A percentile compares a stretch with the other conserved stretches of the same genome.
phyloP scores from a whole-genome alignment of 1,139 yeast genomes.

The Blastobotrys ciferrii region DNA sequence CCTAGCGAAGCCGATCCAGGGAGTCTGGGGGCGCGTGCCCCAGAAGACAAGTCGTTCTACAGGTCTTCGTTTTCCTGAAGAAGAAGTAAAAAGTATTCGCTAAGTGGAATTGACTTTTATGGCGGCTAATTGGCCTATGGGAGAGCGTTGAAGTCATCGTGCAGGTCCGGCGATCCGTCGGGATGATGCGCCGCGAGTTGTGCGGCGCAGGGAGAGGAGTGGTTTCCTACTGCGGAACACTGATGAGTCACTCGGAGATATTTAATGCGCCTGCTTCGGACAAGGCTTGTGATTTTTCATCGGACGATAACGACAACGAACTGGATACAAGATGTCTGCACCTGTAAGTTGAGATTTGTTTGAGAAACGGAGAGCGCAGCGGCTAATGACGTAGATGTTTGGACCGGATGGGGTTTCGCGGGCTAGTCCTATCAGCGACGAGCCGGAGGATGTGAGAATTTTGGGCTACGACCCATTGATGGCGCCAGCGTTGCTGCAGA shows the following conservation, averaged over 20 bases:
- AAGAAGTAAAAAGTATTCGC: too few species aligned
- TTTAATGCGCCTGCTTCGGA: not conserved
- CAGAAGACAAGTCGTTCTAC: too few species aligned
- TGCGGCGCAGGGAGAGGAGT: not conserved
- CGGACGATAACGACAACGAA: not conserved
- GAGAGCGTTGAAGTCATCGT: not conserved
- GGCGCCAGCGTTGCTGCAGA: slow-evolving; percentile 81
- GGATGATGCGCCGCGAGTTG: too few species aligned
- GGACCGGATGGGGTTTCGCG: slow-evolving; percentile 40
- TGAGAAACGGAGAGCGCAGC: slow-evolving; percentile 24
- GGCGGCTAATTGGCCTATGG: too few species aligned
- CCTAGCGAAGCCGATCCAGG: too few species aligned
- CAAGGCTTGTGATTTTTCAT: not conserved
- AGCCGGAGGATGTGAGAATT: slow-evolving; percentile 85
- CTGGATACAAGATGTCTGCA: slow-evolving; percentile 1
- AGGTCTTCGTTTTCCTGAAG: too few species aligned
- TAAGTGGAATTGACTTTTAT: too few species aligned
- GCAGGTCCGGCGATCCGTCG: not conserved
- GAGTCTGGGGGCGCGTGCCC: too few species aligned
- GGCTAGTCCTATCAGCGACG: slow-evolving; percentile 44
- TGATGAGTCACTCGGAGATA: not conserved
- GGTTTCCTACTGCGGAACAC: not conserved
- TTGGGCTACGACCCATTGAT: slow-evolving; percentile 87
- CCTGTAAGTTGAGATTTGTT: not conserved
- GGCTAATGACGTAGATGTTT: slow-evolving; percentile 50